These are phyloP conservation scores for Synura sp. DNA, from an alignment of 352 stramenopile genomes.

Conservation along the genomic window DNA sequence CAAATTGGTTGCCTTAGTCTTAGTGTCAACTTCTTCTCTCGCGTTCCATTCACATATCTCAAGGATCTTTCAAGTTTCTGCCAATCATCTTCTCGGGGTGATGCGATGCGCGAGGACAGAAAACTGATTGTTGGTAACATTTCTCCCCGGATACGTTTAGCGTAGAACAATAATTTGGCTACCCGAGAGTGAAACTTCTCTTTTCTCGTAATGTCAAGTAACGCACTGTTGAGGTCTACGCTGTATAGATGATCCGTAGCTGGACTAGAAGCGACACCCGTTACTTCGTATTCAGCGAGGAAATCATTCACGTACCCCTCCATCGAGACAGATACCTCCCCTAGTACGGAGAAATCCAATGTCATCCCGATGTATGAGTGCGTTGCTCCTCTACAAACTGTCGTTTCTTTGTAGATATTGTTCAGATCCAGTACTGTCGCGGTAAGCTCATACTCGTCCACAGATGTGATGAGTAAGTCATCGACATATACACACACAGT, in stretches of 20 bases:
- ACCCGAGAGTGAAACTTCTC: too few species aligned
- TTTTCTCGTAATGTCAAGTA: too few species aligned
- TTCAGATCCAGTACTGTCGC: neutral
- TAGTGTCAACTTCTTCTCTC: neutral
- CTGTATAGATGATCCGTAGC: neutral
- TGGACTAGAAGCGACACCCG: neutral
- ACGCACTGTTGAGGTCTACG: too few species aligned
- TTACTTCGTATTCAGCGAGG: neutral
- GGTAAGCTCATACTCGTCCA: neutral
- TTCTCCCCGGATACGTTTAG: too few species aligned
- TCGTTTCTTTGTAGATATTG: neutral
- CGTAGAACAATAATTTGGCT: too few species aligned
- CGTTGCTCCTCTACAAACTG: neutral
- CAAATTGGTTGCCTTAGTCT: neutral
- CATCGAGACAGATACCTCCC: neutral
- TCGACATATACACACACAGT: constrained; percentile 16
- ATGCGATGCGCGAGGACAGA: too few species aligned
- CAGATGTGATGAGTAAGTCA: neutral
- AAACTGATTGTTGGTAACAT: too few species aligned
- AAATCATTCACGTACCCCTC: neutral
- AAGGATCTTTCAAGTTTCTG: too few species aligned
- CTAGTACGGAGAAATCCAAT: neutral
- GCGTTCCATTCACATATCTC: too few species aligned
- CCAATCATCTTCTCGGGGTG: too few species aligned
- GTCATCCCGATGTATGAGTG: constrained; percentile 18